Percentiles rank a stretch among this genome's conserved stretches.
These are phyloP conservation scores for Salicornia ramosissima DNA, from an alignment of 148 eudicot genomes.

Conservation along the genomic window DNA sequence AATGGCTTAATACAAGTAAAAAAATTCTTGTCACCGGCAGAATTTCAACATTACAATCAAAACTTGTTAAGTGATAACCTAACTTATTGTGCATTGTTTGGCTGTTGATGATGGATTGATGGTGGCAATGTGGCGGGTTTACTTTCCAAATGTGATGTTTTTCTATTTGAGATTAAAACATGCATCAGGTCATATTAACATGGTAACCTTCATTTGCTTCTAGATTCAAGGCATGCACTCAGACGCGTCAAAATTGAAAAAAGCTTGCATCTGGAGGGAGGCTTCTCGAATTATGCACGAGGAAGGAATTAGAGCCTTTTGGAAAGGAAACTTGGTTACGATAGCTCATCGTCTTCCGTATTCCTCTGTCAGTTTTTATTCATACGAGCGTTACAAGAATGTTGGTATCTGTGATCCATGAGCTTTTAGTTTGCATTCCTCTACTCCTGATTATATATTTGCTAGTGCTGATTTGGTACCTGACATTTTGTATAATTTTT, in stretches of 20 bases:
- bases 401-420: slow-evolving; percentile 50
- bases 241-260: slow-evolving; percentile 55
- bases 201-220: slow-evolving; percentile 15
- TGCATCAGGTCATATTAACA: neutral
- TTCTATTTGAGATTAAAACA: neutral
- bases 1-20: no score
- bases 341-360: slow-evolving; percentile 94
- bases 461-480: neutral
- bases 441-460: neutral
- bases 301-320: slow-evolving; percentile 88
- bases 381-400: slow-evolving; percentile 80
- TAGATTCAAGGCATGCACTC: slow-evolving; percentile 97
- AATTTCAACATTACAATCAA: neutral
- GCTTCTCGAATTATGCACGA: slow-evolving; percentile 71
- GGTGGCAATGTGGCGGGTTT: neutral
- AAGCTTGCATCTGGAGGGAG: slow-evolving; percentile 74
- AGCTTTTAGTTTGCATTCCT: neutral
- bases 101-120: neutral
- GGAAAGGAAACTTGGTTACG: slow-evolving; percentile 97
- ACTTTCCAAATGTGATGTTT: neutral
- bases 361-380: slow-evolving; percentile 83
- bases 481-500: neutral
- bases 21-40: neutral
- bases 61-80: no score
- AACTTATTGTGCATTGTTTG: neutral